A percentile compares a stretch with the other conserved stretches of the same genome.
phyloP scores from a whole-genome alignment of 1,284 basidiomycete species.

The Heterobasidion occidentale region DNA sequence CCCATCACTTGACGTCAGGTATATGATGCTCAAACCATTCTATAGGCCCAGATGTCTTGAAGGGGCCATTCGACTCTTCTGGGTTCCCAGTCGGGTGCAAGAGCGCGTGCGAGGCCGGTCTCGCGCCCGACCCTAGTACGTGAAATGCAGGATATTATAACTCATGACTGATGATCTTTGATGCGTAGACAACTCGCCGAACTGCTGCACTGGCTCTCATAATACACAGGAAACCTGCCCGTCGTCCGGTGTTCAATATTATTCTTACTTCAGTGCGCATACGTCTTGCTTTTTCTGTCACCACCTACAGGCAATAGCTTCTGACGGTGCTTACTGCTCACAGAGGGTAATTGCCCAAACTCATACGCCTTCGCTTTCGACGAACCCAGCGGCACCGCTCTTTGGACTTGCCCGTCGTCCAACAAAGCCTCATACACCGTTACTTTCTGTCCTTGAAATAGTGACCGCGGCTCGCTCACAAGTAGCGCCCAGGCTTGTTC shows the following conservation, averaged over 20 bases:
- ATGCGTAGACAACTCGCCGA: slow-evolving; percentile 22
- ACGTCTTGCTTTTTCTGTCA: too few relatives aligned
- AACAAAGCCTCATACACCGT: slow-evolving; percentile 33
- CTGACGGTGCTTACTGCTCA: neutral
- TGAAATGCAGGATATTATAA: neutral
- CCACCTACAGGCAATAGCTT: too few relatives aligned
- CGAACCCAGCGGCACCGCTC: slow-evolving; percentile 35
- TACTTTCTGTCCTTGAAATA: slow-evolving; percentile 10
- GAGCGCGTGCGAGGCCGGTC: slow-evolving; percentile 49
- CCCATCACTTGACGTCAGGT: slow-evolving; percentile 13
- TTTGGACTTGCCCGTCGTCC: slow-evolving; percentile 33
- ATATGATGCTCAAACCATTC: slow-evolving; percentile 29
- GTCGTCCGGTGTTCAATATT: slow-evolving; percentile 30
- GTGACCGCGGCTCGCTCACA: neutral
- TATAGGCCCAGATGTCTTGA: slow-evolving; percentile 40
- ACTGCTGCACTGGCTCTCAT: slow-evolving; percentile 37
- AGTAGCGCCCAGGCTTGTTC: too few relatives aligned
- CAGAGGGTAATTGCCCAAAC: slow-evolving; percentile 37
- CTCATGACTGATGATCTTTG: neutral
- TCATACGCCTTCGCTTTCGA: slow-evolving; percentile 46
- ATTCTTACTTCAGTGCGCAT: slow-evolving; percentile 38
- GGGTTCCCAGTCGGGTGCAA: slow-evolving; percentile 51
- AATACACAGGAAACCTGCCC: slow-evolving; percentile 35
- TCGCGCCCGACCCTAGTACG: slow-evolving; percentile 29
- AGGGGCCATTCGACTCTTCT: slow-evolving; percentile 42